Base-by-base conservation (phyloP, 768 basidiomycete species). In the Sporobolomyces phaffii region DNA sequence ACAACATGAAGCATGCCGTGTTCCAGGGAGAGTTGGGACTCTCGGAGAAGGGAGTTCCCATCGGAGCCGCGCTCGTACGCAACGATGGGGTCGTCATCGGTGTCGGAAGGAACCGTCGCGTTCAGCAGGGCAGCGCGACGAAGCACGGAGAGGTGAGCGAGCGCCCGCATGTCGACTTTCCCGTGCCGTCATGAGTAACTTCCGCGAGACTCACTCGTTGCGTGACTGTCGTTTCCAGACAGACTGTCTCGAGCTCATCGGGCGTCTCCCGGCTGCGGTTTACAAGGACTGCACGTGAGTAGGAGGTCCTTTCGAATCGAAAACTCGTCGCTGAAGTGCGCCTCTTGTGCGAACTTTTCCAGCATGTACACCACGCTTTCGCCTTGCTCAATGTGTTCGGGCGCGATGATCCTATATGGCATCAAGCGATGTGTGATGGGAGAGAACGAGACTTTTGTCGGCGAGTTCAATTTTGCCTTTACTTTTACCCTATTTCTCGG, bases 391-490 rank as follows among this genome's bases (percentile, higher is more conserved):
- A 86, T 86, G 86, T 87, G 86, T 72, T 80, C 82, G 1, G 86
- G 85, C 11, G 82, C 85, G 1, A 83, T 85, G 57, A 51, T 67
- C 13, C 50, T 68, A 15, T 70, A 51, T 34, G 64, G 82, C 50
- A 86, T 87, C 44, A 83, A 84, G 7, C 81, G 85, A 9, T 82
- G 86, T 11, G 85, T 87, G 15, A 83, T 87, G 51, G 85, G 85
- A 22, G 86, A 87, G 74, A 85, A 86, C 68, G 50, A 66, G 22
- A 86, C 80, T 41, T 84, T 82, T 70, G 66, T 81, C 36, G 72
- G 73, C 62, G 20, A 84, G 70, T 64, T 52, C n/a, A 26, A 28
- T 1, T 45, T 14, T 14, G 41, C 34, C 24, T 17, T 18, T 28
- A 36, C 15, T 29, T 28, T 0, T 28, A 4, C 24, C 33, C 22